A percentile compares a stretch with the other conserved stretches of the same genome.
Conservation (phyloP, 768 basidiomycete species). For the Termitomyces titanicus region DNA sequence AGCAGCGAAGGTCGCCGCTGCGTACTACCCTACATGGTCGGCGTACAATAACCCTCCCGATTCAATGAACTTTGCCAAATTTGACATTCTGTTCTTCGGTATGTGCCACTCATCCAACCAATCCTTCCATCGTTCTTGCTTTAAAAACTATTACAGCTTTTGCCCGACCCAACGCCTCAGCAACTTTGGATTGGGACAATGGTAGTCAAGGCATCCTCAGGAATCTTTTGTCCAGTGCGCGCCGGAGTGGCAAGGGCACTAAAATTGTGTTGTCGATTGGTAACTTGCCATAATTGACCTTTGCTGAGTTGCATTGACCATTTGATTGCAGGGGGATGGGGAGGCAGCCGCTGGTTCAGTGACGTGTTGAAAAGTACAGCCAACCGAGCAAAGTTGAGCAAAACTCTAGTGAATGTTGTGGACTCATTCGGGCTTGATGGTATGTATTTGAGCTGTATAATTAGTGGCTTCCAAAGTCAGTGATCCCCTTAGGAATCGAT, state of each 20-base stretch:
- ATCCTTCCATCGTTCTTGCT: neutral
- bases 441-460: conserved; percentile 27
- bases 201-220: conserved; percentile 49
- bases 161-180: conserved; percentile 58
- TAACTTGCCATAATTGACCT: conserved; percentile 26
- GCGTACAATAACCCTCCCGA: conserved; percentile 46
- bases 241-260: conserved; percentile 52
- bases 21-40: conserved; percentile 54
- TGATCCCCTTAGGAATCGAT: conserved; percentile 34
- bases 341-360: conserved; percentile 63
- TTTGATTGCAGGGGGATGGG: conserved; percentile 54
- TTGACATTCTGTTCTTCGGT: conserved; percentile 69
- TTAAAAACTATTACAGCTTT: conserved; percentile 44
- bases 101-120: neutral
- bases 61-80: conserved; percentile 55
- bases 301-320: neutral
- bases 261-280: conserved; percentile 68
- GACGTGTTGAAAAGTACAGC: conserved; percentile 44
- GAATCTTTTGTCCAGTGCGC: conserved; percentile 53
- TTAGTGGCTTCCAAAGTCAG: conserved; percentile 37
- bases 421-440: conserved; percentile 64
- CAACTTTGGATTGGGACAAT: conserved; percentile 48
- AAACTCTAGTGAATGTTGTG: conserved; percentile 51
- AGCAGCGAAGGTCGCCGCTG: conserved; percentile 31
- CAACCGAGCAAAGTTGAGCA: conserved; percentile 51